Percentiles rank a stretch among this genome's conserved stretches.
Conservation (phyloP, 768 basidiomycete species). For the Leccinellum luteum region DNA sequence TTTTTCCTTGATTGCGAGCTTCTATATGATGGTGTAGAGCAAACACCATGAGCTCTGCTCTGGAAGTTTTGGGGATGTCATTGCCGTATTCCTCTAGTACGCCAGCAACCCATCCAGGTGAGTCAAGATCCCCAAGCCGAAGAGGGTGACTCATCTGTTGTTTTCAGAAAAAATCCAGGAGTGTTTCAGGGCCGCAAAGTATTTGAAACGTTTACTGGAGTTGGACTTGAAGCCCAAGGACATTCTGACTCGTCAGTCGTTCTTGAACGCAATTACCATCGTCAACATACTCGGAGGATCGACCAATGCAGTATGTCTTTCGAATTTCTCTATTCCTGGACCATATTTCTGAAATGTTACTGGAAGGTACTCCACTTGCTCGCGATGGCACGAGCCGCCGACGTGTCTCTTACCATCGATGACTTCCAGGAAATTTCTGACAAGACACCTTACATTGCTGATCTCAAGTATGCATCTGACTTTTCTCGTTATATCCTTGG, state of each 20-base stretch:
- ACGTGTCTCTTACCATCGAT: constrained; percentile 72
- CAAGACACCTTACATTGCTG: constrained; percentile 81
- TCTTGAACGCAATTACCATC: constrained; percentile 82
- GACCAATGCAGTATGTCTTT: constrained; percentile 69
- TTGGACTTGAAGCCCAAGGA: constrained; percentile 82
- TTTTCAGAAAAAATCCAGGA: constrained; percentile 74
- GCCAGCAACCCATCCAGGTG: constrained; percentile 72
- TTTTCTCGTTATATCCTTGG: neutral
- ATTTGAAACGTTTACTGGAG: constrained; percentile 71
- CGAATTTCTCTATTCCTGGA: neutral
- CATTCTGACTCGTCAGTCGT: constrained; percentile 65
- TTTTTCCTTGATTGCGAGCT: neutral
- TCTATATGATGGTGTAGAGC: constrained; percentile 42
- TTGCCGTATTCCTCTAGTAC: constrained; percentile 76
- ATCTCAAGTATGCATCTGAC: constrained; percentile 57
- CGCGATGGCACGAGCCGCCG: constrained; percentile 81
- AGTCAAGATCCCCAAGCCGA: neutral
- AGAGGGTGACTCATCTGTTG: neutral
- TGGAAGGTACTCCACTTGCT: constrained; percentile 74
- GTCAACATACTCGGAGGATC: constrained; percentile 82
- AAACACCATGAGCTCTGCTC: constrained; percentile 84
- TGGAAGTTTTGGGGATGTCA: constrained; percentile 85
- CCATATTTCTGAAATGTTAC: constrained; percentile 4
- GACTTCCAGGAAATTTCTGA: constrained; percentile 83
- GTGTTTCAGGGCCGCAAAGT: constrained; percentile 74